Evolutionary conservation across 2,329 filamentous ascomycete species (phyloP), one percentile per base, ranked within the genome.

Genomic region (Talaromyces sp.): DNA sequence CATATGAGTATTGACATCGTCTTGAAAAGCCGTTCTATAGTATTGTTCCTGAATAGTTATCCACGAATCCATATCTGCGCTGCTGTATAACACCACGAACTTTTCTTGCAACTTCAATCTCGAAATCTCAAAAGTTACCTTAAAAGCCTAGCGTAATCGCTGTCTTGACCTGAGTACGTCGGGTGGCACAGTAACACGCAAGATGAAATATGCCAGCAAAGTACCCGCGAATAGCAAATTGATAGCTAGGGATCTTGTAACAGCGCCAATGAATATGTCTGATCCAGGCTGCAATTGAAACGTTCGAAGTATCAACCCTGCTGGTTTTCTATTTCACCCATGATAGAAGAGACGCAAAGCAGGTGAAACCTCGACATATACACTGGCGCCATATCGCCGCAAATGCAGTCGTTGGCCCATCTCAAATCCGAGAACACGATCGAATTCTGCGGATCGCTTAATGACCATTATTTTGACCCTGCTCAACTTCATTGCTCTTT

Each of bases 401-500:
- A 37, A 71, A 68, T 39, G 70, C 73, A 52, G n/a, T 12, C 6
- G 69, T 11, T 54, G 14, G n/a, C 5, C 54, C 35, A n/a, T 61
- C 33, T 21, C 28, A 25, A 14, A 48, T 12, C 11, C 6, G 28
- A 28, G 28, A 3, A 28, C 6, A 28, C n/a, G 28, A 28, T 3
- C 28, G 28, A 5, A 35, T 35, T 28, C 48, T 21, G 8, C 35
- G 14, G 28, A 14, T 14, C n/a, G 18, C 25, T 35, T 52, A 60
- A 28, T 63, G 57, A n/a, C 5, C 50, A 37, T 23, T 31, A 16
- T 60, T 57, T 18, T 55, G 62, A 23, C 33, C 58, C 35, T 63
- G 50, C 72, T 90, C 88, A 23, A 88, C 65, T 67, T 91, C 88
- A 66, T 80, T 86, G 4, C 88, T 90, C 61, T 83, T 85, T 71